phyloP scores from a whole-genome alignment of 78 protist species.

The slime mould (Dictyostelium discoideum) region DNA sequence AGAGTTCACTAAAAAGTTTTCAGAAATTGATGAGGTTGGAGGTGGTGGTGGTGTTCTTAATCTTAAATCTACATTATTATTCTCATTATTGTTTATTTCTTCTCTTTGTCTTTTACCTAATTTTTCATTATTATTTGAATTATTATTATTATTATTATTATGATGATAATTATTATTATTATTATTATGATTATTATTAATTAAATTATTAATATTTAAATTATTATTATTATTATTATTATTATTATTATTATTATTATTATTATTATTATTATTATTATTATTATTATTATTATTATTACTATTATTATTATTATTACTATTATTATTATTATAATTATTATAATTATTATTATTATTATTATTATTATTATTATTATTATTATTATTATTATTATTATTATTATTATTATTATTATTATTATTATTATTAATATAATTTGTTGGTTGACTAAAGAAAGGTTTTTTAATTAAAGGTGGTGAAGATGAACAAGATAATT shows the following conservation, averaged over 20 bases:
- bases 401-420: not conserved
- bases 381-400: not conserved
- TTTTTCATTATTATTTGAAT: not conserved
- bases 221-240: not conserved
- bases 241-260: not conserved
- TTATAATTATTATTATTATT: not conserved
- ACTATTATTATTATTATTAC: not conserved
- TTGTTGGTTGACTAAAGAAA: slow-evolving; percentile 17
- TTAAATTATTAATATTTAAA: not conserved
- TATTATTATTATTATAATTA: not conserved
- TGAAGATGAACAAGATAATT: not conserved
- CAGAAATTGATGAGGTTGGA: not conserved
- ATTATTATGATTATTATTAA: not conserved
- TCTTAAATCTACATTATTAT: not conserved
- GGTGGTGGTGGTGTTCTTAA: slow-evolving; percentile 14
- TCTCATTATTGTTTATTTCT: not conserved
- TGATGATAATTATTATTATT: not conserved
- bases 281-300: not conserved
- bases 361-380: not conserved
- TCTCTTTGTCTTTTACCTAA: not conserved
- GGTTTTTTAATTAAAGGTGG: slow-evolving; percentile 20
- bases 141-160: not conserved
- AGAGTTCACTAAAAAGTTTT: not conserved
- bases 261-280: not conserved
- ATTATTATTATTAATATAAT: not conserved